Conservation (phyloP, 2,329 filamentous ascomycete genomes). For the Colletotrichum musae region DNA sequence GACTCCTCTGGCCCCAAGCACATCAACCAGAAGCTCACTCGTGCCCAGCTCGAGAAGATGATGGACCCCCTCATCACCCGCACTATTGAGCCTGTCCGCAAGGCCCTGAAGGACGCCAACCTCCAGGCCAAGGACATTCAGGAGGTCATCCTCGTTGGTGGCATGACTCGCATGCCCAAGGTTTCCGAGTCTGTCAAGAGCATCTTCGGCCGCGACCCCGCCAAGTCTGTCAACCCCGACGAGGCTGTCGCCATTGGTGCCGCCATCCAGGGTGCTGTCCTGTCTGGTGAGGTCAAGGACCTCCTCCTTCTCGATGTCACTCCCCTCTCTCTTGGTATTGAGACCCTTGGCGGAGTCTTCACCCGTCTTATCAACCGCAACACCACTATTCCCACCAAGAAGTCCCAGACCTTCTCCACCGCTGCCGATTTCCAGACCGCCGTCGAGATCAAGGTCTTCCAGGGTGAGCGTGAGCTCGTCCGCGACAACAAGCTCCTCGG, state of each 20-base stretch:
- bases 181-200: slow-evolving; percentile 95
- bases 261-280: slow-evolving; percentile 95
- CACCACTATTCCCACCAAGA: slow-evolving; percentile 99
- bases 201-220: slow-evolving; percentile 96
- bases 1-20: slow-evolving; percentile 97
- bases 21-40: slow-evolving; percentile 96
- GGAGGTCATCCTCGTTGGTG: slow-evolving; percentile 97
- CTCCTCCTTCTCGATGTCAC: slow-evolving; percentile 96
- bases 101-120: slow-evolving; percentile 96
- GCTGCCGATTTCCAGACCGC: slow-evolving; percentile 98
- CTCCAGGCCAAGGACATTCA: slow-evolving; percentile 94
- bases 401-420: slow-evolving; percentile 98
- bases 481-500: slow-evolving; percentile 98
- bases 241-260: slow-evolving; percentile 98
- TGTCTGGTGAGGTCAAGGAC: slow-evolving; percentile 96
- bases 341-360: slow-evolving; percentile 98
- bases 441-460: slow-evolving; percentile 99
- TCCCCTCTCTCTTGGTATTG: slow-evolving; percentile 96
- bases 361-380: slow-evolving; percentile 98
- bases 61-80: slow-evolving; percentile 89
- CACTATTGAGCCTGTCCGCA: slow-evolving; percentile 93
- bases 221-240: slow-evolving; percentile 98
- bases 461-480: slow-evolving; percentile 99
- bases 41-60: slow-evolving; percentile 92
- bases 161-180: slow-evolving; percentile 99